Evolutionary conservation across 192 early-diverging fungal genomes (phyloP).

Genomic region (Backusella luteola): DNA sequence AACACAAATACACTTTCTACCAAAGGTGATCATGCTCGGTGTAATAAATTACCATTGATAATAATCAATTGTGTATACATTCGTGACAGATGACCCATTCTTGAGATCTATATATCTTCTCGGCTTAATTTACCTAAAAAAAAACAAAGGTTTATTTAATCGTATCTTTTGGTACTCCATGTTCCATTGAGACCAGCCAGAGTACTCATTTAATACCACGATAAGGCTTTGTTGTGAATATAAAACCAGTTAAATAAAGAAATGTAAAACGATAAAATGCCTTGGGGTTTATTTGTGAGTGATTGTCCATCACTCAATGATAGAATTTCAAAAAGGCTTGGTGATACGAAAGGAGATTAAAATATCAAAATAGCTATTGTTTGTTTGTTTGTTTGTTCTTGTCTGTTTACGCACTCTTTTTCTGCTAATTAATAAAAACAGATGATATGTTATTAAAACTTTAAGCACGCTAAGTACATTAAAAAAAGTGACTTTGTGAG

Average conservation of each 20-base stretch:
- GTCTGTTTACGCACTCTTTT: no score
- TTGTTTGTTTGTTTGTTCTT: no score
- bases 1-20: no score
- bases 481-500: background rate
- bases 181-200: no score
- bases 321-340: no score
- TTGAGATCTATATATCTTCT: background rate
- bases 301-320: no score
- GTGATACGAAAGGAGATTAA: no score
- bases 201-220: background rate
- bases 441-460: no score
- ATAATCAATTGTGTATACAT: background rate
- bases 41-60: background rate
- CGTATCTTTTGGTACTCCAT: background rate
- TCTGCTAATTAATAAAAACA: no score
- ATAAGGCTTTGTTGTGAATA: background rate
- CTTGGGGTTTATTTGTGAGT: no score
- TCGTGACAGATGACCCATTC: background rate
- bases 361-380: no score
- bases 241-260: background rate
- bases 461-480: background rate
- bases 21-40: no score
- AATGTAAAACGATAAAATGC: background rate
- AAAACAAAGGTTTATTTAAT: background rate
- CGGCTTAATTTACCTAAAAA: background rate